Conservation (phyloP, 2,329 filamentous ascomycete species). For the Hypoxylon sp. region DNA sequence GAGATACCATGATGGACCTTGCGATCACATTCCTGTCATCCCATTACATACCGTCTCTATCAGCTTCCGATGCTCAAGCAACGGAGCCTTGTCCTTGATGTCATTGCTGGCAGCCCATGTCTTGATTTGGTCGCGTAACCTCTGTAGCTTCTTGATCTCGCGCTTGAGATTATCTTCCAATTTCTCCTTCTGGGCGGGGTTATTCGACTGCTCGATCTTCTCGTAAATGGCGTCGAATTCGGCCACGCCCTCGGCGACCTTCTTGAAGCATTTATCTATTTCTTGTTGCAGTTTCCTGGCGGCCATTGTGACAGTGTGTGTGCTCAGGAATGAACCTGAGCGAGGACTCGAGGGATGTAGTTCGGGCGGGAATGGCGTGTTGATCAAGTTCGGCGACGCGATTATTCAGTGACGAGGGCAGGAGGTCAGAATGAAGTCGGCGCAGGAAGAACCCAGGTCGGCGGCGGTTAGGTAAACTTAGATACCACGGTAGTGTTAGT, state of each 20-base stretch:
- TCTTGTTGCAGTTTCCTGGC: conserved; percentile 97
- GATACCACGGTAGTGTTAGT: conserved; percentile 7
- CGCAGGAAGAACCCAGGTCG: conserved; percentile 22
- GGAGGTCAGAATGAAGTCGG: conserved; percentile 18
- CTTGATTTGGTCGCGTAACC: conserved; percentile 98
- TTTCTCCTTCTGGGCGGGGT: conserved; percentile 97
- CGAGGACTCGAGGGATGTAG: conserved; percentile 4
- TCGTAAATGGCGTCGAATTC: conserved; percentile 97
- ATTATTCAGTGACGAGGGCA: background rate
- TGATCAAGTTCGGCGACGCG: background rate
- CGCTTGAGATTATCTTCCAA: conserved; percentile 98
- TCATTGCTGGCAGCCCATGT: conserved; percentile 99
- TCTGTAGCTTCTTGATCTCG: conserved; percentile 99
- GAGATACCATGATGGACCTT: conserved; percentile 29
- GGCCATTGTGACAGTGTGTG: conserved; percentile 76
- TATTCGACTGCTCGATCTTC: conserved; percentile 94
- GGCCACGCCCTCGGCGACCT: conserved; percentile 91
- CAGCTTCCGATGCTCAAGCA: conserved; percentile 92
- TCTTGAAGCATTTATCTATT: conserved; percentile 99
- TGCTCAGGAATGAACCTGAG: conserved; percentile 41
- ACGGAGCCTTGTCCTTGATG: conserved; percentile 98
- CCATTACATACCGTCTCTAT: conserved; percentile 88
- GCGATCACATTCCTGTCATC: conserved; percentile 16
- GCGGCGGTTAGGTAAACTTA: conserved; percentile 15
- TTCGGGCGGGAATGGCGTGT: background rate